A percentile compares a stretch with the other conserved stretches of the same genome.
Conservation (phyloP, 495 filamentous ascomycete genomes). For the Cairneyella variabilis region DNA sequence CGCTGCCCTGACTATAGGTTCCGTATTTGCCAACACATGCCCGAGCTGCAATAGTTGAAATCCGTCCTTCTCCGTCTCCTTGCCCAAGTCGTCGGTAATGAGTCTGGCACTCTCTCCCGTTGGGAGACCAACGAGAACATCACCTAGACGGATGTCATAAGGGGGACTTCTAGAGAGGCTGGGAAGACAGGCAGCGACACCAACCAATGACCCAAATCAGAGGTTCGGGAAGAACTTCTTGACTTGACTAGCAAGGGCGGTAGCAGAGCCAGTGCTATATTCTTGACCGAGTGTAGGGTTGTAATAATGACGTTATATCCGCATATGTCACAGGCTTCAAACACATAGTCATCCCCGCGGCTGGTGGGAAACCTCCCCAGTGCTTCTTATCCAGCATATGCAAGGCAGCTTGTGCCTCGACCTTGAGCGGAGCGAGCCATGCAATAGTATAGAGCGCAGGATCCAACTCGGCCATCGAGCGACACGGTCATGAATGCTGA, state of each 20-base stretch:
- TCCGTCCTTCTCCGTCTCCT: constrained; percentile 19
- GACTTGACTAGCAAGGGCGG: constrained; percentile 10
- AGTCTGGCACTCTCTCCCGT: constrained; percentile 18
- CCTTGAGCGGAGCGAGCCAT: constrained; percentile 44
- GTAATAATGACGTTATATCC: constrained; percentile 12
- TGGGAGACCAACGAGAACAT: constrained; percentile 32
- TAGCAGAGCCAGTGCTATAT: neutral
- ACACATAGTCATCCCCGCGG: constrained; percentile 23
- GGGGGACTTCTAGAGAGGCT: constrained; percentile 24
- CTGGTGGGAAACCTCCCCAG: constrained; percentile 21
- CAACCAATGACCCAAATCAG: constrained; percentile 27
- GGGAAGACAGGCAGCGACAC: constrained; percentile 28
- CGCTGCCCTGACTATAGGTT: constrained; percentile 24
- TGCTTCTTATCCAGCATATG: constrained; percentile 41
- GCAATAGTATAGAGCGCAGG: constrained; percentile 38
- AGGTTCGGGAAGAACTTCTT: constrained; percentile 17
- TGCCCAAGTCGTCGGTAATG: constrained; percentile 29
- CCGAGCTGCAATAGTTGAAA: too few relatives aligned
- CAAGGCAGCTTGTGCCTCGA: constrained; percentile 39
- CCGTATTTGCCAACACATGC: constrained; percentile 24
- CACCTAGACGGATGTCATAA: constrained; percentile 38
- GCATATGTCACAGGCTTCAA: constrained; percentile 29
- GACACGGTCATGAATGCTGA: too few relatives aligned
- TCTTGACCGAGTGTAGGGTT: neutral
- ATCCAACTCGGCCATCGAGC: too few relatives aligned